phyloP scores from a whole-genome alignment of 2,329 filamentous ascomycete species.

The Thelonectria rubi region DNA sequence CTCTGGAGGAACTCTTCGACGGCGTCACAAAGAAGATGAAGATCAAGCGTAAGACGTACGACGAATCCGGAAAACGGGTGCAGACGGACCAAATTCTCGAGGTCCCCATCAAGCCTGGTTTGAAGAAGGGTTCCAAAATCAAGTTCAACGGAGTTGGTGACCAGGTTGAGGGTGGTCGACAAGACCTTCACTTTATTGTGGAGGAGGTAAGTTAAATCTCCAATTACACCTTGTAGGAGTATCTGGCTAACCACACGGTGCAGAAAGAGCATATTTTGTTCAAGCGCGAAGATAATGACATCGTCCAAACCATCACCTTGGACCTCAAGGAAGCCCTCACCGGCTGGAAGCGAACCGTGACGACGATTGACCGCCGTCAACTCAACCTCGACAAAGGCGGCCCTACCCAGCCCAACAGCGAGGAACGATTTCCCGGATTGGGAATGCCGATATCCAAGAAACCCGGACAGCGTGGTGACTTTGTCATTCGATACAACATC shows the following conservation, averaged over 20 bases:
- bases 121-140: slow-evolving; percentile 98
- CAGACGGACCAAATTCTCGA: slow-evolving; percentile 91
- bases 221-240: not conserved
- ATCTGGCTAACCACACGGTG: slow-evolving; percentile 51
- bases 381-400: slow-evolving; percentile 81
- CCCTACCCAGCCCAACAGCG: slow-evolving; percentile 84
- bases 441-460: slow-evolving; percentile 97
- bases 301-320: slow-evolving; percentile 81
- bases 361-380: slow-evolving; percentile 91
- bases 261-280: slow-evolving; percentile 89
- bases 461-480: slow-evolving; percentile 82
- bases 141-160: slow-evolving; percentile 98
- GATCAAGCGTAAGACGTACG: slow-evolving; percentile 96
- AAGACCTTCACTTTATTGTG: slow-evolving; percentile 94
- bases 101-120: slow-evolving; percentile 92
- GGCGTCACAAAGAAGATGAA: slow-evolving; percentile 97
- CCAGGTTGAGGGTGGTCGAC: slow-evolving; percentile 93
- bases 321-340: slow-evolving; percentile 93
- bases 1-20: slow-evolving; percentile 87
- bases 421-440: slow-evolving; percentile 82
- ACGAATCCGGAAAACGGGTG: slow-evolving; percentile 83
- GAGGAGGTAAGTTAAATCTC: slow-evolving; percentile 76
- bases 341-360: slow-evolving; percentile 90
- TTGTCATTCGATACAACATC: slow-evolving; percentile 90
- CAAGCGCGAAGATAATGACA: slow-evolving; percentile 86